phyloP scores from a whole-genome alignment of 1,284 basidiomycete species.

The Moesziomyces parantarcticus region DNA sequence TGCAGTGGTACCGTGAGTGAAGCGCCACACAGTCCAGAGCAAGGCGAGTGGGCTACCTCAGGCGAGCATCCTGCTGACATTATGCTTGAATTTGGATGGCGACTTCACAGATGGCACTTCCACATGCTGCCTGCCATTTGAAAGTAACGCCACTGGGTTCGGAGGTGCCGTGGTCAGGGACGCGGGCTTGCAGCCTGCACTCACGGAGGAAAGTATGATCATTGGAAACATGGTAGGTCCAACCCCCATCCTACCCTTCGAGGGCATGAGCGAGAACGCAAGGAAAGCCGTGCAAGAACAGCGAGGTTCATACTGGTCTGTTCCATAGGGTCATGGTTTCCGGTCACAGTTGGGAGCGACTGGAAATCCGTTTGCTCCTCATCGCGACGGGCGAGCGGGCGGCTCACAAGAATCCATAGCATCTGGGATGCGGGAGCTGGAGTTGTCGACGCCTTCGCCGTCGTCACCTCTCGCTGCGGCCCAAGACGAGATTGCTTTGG shows the following conservation, averaged over 20 bases:
- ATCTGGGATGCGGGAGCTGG: slow-evolving; percentile 4
- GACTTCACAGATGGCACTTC: no score
- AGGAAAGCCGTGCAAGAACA: no score
- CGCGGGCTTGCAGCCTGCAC: no score
- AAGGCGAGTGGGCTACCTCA: background rate
- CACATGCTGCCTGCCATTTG: background rate
- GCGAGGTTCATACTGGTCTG: no score
- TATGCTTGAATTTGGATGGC: background rate
- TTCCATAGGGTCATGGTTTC: background rate
- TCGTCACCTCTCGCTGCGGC: background rate
- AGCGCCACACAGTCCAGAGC: background rate
- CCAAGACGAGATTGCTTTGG: background rate
- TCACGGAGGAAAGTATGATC: no score
- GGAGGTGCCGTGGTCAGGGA: no score
- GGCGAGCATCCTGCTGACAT: background rate
- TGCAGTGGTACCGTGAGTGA: background rate
- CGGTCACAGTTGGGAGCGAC: background rate
- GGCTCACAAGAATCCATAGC: slow-evolving; percentile 1
- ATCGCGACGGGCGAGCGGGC: background rate
- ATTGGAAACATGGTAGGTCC: no score
- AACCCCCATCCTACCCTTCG: no score
- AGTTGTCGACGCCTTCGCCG: slow-evolving; percentile 2
- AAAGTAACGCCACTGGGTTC: background rate
- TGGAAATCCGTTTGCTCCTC: no score
- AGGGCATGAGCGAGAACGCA: no score